These are phyloP conservation scores for Geotrichum australiense DNA, from an alignment of 1,139 yeast species.

Conservation along the genomic window DNA sequence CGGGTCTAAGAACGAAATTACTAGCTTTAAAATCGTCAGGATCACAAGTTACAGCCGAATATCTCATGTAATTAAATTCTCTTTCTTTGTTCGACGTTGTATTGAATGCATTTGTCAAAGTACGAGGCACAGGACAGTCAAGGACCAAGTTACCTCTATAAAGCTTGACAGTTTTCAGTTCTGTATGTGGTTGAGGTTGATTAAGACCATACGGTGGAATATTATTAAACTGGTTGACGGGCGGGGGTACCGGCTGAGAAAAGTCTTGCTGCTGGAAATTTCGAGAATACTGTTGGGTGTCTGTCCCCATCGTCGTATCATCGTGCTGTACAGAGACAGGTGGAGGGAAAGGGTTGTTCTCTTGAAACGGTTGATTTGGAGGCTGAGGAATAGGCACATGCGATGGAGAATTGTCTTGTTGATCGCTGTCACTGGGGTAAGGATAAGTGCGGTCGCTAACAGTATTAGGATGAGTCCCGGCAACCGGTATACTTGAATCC, in stretches of 20 bases:
- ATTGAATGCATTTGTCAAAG: constrained; percentile 5
- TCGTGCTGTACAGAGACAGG: not conserved
- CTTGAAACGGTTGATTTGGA: not conserved
- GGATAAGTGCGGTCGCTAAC: not conserved
- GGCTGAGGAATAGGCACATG: not conserved
- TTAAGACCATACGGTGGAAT: not conserved
- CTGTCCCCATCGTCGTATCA: too few species aligned
- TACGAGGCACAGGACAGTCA: constrained; percentile 58
- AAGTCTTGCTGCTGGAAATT: too few species aligned
- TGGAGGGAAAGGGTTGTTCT: not conserved
- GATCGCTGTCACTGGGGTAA: not conserved
- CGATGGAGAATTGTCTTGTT: not conserved
- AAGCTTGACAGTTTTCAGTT: constrained; percentile 38
- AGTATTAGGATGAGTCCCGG: constrained; percentile 1
- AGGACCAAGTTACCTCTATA: constrained; percentile 68
- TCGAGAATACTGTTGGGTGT: too few species aligned
- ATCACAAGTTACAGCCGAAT: constrained; percentile 77
- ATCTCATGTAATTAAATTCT: constrained; percentile 71
- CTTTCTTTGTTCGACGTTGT: constrained; percentile 28
- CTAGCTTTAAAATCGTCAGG: constrained; percentile 53
- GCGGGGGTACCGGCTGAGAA: too few species aligned
- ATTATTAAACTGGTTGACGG: not conserved
- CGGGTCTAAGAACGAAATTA: constrained; percentile 61
- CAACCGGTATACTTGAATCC: not conserved
- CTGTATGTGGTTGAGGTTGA: constrained; percentile 3